A percentile compares a stretch with the other conserved stretches of the same genome.
phyloP scores from a whole-genome alignment of 2,329 filamentous ascomycete species.

The Pseudocercospora macadamiae region DNA sequence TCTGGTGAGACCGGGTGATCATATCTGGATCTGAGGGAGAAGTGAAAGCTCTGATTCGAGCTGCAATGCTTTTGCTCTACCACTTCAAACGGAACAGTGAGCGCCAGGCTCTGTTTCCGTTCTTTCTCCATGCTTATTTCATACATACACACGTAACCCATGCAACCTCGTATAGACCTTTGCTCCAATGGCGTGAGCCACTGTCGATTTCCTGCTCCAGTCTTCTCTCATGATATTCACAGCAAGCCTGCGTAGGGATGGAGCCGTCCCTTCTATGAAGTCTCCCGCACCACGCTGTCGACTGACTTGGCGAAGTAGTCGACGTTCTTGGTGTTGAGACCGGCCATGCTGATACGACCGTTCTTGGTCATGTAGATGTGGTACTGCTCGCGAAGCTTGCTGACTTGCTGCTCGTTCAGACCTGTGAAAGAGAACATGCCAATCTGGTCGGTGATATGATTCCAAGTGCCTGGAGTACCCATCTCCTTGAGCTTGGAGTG shows the following conservation, averaged over 20 bases:
- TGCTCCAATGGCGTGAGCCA: slow-evolving; percentile 3
- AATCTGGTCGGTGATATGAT: slow-evolving; percentile 97
- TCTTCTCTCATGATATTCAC: slow-evolving; percentile 3
- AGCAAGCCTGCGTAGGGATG: not conserved
- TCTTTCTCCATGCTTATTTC: not conserved
- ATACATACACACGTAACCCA: not conserved
- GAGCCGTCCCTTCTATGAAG: slow-evolving; percentile 23
- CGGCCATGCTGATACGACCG: slow-evolving; percentile 96
- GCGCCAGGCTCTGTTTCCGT: slow-evolving; percentile 9
- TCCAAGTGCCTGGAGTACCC: slow-evolving; percentile 87
- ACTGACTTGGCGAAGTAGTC: slow-evolving; percentile 92
- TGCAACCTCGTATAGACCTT: not conserved
- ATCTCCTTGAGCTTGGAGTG: slow-evolving; percentile 80
- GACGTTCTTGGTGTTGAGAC: slow-evolving; percentile 88
- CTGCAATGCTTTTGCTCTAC: not conserved
- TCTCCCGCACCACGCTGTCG: slow-evolving; percentile 75
- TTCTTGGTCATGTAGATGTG: slow-evolving; percentile 97
- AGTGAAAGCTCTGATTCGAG: no score
- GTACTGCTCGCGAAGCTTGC: slow-evolving; percentile 67
- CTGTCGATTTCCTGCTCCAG: not conserved
- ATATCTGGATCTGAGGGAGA: not conserved
- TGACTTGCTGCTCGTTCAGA: slow-evolving; percentile 71
- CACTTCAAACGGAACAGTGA: no score
- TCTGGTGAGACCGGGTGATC: not conserved
- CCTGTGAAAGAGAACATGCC: slow-evolving; percentile 99